Evolutionary conservation across 768 basidiomycete species (phyloP), one percentile per base, ranked within the genome.

Genomic region (Jaapia argillacea): DNA sequence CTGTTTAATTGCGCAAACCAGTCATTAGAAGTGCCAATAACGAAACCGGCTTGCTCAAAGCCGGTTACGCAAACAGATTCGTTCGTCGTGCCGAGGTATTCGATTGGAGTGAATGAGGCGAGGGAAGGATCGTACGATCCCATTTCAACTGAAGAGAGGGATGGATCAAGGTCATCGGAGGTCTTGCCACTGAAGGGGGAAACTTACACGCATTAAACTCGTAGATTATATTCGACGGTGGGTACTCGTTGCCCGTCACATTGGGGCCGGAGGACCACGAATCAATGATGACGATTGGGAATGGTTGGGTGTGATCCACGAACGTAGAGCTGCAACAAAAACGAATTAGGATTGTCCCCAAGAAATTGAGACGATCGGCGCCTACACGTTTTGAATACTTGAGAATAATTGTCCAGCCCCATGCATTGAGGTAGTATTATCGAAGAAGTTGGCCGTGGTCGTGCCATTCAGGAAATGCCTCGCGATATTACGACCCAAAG

Each of bases 1-100:
- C 76, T 56, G 78, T 72, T 39, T 78, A 67, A 3, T 67, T 77
- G 49, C 10, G 78, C 79, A 60, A 85, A 85, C 21, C 83, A 56
- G 50, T 72, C 79, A n/a, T 82, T 74, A 26, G 84, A 64, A 20
- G 47, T 36, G 12, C 66, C 69, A 26, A 60, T 56, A 36, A 66
- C 51, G 40, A 45, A 47, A 16, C 41, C 39, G 12, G 40, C 42
- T 39, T 54, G 53, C 36, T 53, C 49, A 35, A 47, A 53, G 36
- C 48, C 48, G 12, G 52, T 48, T 16, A 48, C 40, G 26, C 53
- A 54, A 22, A 46, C 33, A 3, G 49, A 50, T 16, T 51, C 16
- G 16, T 33, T 33, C 28, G 28, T 33, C 28, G 28, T 33, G 28
- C 28, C 28, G 10, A 33, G 28, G 51, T 64, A 68, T 38, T 66